These are phyloP conservation scores for Lagerstroemia speciosa DNA, from an alignment of 345 rosid genomes.

Conservation along the genomic window DNA sequence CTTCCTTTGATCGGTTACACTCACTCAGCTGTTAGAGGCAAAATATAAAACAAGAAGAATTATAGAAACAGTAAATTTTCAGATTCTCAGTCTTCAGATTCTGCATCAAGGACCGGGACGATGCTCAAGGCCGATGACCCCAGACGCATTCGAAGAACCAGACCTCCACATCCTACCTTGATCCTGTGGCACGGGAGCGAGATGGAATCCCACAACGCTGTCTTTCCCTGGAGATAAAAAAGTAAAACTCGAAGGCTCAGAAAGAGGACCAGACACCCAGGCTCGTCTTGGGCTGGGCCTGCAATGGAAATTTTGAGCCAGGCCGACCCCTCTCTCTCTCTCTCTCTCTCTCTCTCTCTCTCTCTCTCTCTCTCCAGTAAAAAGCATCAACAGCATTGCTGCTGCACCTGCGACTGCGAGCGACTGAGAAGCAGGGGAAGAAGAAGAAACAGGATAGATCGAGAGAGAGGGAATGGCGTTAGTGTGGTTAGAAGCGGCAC, in stretches of 20 bases:
- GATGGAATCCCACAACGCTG: constrained; percentile 84
- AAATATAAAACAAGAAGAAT: background rate
- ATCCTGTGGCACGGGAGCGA: constrained; percentile 69
- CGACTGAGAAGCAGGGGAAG: background rate
- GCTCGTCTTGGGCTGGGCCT: background rate
- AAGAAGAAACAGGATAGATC: background rate
- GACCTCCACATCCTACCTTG: constrained; percentile 65
- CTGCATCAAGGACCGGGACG: constrained; percentile 61
- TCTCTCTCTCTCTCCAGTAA: no score
- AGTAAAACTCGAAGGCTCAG: background rate
- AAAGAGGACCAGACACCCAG: background rate
- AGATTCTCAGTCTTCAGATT: constrained; percentile 33
- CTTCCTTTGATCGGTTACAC: no score
- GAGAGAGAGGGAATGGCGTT: constrained; percentile 38
- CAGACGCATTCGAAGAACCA: constrained; percentile 79
- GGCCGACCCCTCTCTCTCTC: background rate
- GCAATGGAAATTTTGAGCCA: background rate
- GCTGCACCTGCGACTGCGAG: background rate
- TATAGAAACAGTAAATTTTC: background rate
- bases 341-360: no score
- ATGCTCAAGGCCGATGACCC: constrained; percentile 77
- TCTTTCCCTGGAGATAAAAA: constrained; percentile 69
- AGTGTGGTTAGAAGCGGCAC: constrained; percentile 67
- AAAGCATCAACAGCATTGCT: no score
- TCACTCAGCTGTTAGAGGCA: no score